phyloP scores from a whole-genome alignment of 2,329 filamentous ascomycete genomes.

The Xylariaceae sp. region DNA sequence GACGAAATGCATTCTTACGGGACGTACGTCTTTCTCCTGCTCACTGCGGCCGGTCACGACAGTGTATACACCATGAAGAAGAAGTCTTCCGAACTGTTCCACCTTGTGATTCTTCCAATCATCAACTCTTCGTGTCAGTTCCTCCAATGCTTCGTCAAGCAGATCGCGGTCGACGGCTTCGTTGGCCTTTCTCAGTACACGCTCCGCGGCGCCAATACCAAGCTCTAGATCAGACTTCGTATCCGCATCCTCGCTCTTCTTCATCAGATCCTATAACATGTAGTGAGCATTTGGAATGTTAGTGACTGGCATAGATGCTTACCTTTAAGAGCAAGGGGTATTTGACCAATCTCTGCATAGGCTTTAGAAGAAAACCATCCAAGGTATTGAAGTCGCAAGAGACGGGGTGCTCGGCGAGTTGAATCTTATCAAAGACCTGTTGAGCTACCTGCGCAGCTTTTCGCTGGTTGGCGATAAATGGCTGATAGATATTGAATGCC shows the following conservation, averaged over 20 bases:
- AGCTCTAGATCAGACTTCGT: constrained; percentile 66
- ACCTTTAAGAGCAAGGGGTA: constrained; percentile 88
- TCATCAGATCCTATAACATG: constrained; percentile 67
- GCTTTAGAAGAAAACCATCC: constrained; percentile 90
- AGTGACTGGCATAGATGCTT: constrained; percentile 19
- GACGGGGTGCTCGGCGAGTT: constrained; percentile 69
- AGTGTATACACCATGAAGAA: constrained; percentile 85
- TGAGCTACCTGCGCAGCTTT: constrained; percentile 83
- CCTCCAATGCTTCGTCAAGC: constrained; percentile 75
- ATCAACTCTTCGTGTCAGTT: constrained; percentile 78
- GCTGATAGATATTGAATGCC: constrained; percentile 87
- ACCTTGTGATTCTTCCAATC: constrained; percentile 96
- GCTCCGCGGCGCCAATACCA: constrained; percentile 78
- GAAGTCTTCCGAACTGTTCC: constrained; percentile 83
- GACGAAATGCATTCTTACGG: constrained; percentile 27
- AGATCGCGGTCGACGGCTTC: constrained; percentile 87
- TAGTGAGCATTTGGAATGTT: constrained; percentile 19
- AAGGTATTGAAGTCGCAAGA: constrained; percentile 83
- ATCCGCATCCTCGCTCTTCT: constrained; percentile 69
- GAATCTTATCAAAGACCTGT: constrained; percentile 82
- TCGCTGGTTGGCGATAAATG: constrained; percentile 94
- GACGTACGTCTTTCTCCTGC: constrained; percentile 75
- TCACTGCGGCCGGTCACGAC: constrained; percentile 88
- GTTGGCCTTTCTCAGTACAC: constrained; percentile 80
- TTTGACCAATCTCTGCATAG: constrained; percentile 92